Percentiles rank a stretch among this genome's conserved stretches.
These are phyloP conservation scores for Bonnemaisonia californica DNA, from an alignment of 31 red algal genomes.

Conservation along the genomic window DNA sequence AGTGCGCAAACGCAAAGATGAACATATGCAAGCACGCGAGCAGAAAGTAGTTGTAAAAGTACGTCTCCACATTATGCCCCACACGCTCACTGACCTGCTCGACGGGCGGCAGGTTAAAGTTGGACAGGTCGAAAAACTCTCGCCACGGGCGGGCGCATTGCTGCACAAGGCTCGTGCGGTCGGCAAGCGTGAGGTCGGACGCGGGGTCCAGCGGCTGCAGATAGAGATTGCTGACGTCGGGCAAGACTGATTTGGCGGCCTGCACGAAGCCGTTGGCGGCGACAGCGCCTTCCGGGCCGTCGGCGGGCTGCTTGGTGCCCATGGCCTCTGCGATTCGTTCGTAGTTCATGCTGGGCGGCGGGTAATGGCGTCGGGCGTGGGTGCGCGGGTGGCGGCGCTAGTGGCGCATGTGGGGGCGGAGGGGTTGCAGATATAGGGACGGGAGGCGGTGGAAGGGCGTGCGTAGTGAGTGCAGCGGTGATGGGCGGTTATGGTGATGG, in stretches of 20 bases:
- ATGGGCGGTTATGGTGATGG: too few species aligned
- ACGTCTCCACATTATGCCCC: slow-evolving; percentile 76
- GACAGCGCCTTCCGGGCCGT: too few species aligned
- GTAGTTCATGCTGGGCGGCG: not conserved
- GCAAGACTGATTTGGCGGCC: slow-evolving; percentile 16
- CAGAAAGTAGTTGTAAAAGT: slow-evolving; percentile 91
- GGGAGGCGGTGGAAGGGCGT: too few species aligned
- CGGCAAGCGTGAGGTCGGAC: slow-evolving; percentile 62
- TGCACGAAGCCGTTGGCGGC: too few species aligned
- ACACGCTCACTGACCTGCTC: slow-evolving; percentile 45
- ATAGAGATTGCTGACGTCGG: slow-evolving; percentile 56
- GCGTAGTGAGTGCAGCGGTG: too few species aligned
- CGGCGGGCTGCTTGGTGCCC: not conserved
- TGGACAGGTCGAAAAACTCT: slow-evolving; percentile 79
- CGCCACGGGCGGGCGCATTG: slow-evolving; percentile 76
- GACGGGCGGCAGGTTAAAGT: slow-evolving; percentile 68
- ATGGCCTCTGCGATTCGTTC: not conserved
- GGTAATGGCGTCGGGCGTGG: too few species aligned
- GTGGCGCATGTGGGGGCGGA: too few species aligned
- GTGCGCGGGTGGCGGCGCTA: too few species aligned
- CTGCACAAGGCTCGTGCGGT: slow-evolving; percentile 56
- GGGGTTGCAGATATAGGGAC: too few species aligned
- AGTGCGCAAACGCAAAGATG: slow-evolving; percentile 55
- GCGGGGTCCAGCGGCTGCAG: slow-evolving; percentile 69
- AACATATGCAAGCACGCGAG: slow-evolving; percentile 49